phyloP scores from a whole-genome alignment of 352 stramenopile species.

The Pilasporangium apinafurcum region DNA sequence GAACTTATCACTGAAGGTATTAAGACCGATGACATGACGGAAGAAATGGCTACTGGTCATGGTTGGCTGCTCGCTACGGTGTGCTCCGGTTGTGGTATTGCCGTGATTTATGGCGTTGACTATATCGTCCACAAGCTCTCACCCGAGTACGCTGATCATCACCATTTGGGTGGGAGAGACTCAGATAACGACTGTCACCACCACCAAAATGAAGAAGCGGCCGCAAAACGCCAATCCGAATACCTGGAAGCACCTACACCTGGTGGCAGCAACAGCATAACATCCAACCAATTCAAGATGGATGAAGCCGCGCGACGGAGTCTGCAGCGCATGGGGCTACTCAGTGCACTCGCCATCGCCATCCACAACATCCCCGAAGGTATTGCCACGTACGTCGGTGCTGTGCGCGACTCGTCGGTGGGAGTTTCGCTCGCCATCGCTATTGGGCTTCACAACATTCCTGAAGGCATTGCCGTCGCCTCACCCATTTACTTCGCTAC shows the following conservation, averaged over 20 bases:
- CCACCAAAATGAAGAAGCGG: too few species aligned
- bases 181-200: too few species aligned
- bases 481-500: slow-evolving; percentile 97
- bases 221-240: too few species aligned
- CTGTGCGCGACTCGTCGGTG: slow-evolving; percentile 84
- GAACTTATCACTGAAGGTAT: slow-evolving; percentile 24
- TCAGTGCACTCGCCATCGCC: slow-evolving; percentile 91
- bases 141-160: too few species aligned
- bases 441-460: slow-evolving; percentile 96
- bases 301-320: slow-evolving; percentile 29
- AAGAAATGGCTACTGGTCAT: slow-evolving; percentile 24
- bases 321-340: slow-evolving; percentile 85
- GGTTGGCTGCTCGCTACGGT: slow-evolving; percentile 76
- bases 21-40: slow-evolving; percentile 20
- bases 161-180: too few species aligned
- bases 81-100: slow-evolving; percentile 84
- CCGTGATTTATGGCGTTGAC: slow-evolving; percentile 45
- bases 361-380: slow-evolving; percentile 97
- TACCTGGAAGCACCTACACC: slow-evolving; percentile 23
- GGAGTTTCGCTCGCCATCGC: slow-evolving; percentile 87
- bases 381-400: slow-evolving; percentile 91
- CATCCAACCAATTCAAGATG: slow-evolving; percentile 28
- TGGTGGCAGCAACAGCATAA: too few species aligned
- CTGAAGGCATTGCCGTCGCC: slow-evolving; percentile 93
- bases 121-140: slow-evolving; percentile 28